Percentiles rank a stretch among this genome's conserved stretches.
phyloP scores from a whole-genome alignment of 352 stramenopile genomes.

The Pythium aphanidermatum region DNA sequence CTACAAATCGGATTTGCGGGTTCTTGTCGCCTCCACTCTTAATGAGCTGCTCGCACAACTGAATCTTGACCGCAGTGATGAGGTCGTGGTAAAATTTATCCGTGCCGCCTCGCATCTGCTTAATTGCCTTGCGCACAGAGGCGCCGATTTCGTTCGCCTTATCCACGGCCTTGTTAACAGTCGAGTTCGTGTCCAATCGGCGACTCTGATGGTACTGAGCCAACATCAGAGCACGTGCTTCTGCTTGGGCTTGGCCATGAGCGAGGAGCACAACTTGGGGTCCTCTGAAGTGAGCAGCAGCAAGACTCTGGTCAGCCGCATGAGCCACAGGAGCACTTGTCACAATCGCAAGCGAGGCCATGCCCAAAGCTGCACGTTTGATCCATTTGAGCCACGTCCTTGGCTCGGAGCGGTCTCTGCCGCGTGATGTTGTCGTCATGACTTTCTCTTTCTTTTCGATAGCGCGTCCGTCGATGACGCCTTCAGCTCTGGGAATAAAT shows the following conservation, averaged over 20 bases:
- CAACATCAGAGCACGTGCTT: neutral
- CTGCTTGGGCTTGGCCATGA: conserved; percentile 1
- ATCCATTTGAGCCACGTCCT: conserved; percentile 11
- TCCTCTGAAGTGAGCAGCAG: conserved; percentile 9
- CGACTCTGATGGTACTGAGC: neutral
- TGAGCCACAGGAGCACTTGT: neutral
- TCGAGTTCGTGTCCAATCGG: conserved; percentile 8
- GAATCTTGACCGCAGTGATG: conserved; percentile 47
- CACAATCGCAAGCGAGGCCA: conserved; percentile 4
- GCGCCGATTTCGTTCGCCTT: conserved; percentile 44
- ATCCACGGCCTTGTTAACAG: conserved; percentile 19
- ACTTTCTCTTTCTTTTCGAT: too few relatives aligned
- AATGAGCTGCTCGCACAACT: conserved; percentile 33
- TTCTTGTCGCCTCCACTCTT: conserved; percentile 14
- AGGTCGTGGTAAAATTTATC: conserved; percentile 60
- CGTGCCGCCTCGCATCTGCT: conserved; percentile 49
- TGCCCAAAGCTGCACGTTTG: conserved; percentile 1
- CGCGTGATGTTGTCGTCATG: neutral
- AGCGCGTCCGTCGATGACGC: too few relatives aligned
- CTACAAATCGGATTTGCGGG: conserved; percentile 32
- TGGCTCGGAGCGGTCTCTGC: too few relatives aligned
- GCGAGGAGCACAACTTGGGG: neutral
- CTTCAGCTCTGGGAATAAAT: too few relatives aligned
- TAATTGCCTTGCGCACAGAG: conserved; percentile 50
- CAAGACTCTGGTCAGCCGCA: conserved; percentile 1